Percentiles rank a stretch among this genome's conserved stretches.
These are phyloP conservation scores for Rhododendron simsii DNA, from an alignment of 148 eudicot genomes.

Conservation along the genomic window DNA sequence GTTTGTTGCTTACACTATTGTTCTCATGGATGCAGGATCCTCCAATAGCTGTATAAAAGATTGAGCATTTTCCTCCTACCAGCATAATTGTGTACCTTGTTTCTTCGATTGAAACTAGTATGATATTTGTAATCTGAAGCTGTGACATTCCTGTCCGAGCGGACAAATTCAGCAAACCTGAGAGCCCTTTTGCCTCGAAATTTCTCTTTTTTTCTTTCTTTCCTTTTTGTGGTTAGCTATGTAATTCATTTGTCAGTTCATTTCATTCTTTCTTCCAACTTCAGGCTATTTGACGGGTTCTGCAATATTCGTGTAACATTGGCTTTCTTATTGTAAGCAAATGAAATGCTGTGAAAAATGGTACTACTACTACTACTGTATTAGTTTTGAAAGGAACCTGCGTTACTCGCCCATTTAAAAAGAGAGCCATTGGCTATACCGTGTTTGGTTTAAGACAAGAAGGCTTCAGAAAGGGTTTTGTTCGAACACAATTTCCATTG, in stretches of 20 bases:
- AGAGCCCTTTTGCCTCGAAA: background rate
- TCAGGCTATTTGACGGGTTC: background rate
- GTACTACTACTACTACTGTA: too few species aligned
- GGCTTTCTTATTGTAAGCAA: background rate
- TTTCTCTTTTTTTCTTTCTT: background rate
- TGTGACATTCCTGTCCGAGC: background rate
- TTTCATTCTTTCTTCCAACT: background rate
- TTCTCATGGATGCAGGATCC: constrained; percentile 23
- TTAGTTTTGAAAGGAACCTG: background rate
- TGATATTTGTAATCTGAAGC: constrained; percentile 8
- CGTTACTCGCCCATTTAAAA: background rate
- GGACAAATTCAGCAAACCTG: constrained; percentile 1
- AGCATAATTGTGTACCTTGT: background rate
- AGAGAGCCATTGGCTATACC: background rate
- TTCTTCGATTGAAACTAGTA: constrained; percentile 1
- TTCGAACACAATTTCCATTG: background rate
- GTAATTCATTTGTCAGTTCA: constrained; percentile 6
- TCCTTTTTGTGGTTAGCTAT: background rate
- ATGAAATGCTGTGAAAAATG: background rate
- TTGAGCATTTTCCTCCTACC: background rate
- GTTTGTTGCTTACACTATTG: background rate
- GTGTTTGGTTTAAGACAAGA: background rate
- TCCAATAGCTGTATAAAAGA: constrained; percentile 19
- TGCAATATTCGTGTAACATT: background rate
- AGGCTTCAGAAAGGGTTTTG: background rate